phyloP scores from a whole-genome alignment of 768 basidiomycete genomes.

The Termitomyces sp. region DNA sequence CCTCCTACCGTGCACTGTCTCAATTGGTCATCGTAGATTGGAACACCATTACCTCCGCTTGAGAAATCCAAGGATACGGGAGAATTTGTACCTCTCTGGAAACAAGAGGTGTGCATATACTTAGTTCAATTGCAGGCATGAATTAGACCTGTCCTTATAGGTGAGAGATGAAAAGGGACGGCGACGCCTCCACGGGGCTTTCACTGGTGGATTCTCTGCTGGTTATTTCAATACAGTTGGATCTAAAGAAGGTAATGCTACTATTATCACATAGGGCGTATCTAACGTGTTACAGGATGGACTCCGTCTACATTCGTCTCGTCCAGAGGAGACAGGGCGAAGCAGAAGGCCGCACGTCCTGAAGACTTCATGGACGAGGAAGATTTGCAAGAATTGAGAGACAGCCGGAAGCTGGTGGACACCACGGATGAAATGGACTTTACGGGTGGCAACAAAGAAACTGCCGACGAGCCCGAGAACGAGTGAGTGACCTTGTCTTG shows the following conservation, averaged over 20 bases:
- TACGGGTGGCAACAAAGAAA: constrained; percentile 46
- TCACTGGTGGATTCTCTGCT: constrained; percentile 97
- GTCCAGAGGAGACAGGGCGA: constrained; percentile 71
- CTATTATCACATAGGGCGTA: background rate
- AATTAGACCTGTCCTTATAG: constrained; percentile 28
- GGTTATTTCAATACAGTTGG: constrained; percentile 97
- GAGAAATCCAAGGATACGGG: constrained; percentile 88
- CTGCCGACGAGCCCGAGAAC: constrained; percentile 37
- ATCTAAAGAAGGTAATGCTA: constrained; percentile 80
- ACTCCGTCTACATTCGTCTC: constrained; percentile 89
- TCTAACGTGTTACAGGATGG: constrained; percentile 65
- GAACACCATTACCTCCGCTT: constrained; percentile 91
- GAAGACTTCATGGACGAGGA: constrained; percentile 99
- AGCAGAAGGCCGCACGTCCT: constrained; percentile 53
- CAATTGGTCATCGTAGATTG: constrained; percentile 54
- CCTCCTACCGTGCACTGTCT: background rate
- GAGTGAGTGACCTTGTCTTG: constrained; percentile 39
- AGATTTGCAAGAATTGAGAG: constrained; percentile 78
- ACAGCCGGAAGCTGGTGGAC: constrained; percentile 69
- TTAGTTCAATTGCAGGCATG: constrained; percentile 1
- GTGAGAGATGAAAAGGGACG: constrained; percentile 93
- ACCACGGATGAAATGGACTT: constrained; percentile 76
- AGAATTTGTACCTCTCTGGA: constrained; percentile 97
- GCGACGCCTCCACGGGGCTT: constrained; percentile 92
- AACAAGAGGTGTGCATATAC: constrained; percentile 72